Conservation (phyloP, 169 alveolate genomes). For the Plasmodium gallinaceum region DNA sequence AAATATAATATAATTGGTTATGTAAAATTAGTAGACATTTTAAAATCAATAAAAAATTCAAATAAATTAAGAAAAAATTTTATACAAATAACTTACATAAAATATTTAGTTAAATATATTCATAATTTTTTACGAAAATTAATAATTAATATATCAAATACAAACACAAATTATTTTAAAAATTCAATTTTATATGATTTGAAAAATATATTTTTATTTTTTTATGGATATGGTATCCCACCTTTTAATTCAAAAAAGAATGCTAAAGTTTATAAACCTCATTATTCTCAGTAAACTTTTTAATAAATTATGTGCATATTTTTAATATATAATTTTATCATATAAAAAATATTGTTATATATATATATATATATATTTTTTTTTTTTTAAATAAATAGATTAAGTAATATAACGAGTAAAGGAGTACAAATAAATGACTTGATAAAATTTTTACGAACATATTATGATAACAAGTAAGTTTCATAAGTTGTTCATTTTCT, state of each 20-base stretch:
- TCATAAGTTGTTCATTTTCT: not conserved
- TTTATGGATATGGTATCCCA: conserved; percentile 74
- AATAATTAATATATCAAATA: conserved; percentile 30
- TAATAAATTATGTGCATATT: not conserved
- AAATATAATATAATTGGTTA: conserved; percentile 59
- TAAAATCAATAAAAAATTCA: conserved; percentile 9
- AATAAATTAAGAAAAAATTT: conserved; percentile 60
- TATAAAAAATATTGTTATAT: not conserved
- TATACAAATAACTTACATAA: conserved; percentile 54
- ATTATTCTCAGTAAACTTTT: conserved; percentile 26
- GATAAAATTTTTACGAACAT: conserved; percentile 58
- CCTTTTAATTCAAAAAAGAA: conserved; percentile 22
- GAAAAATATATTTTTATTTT: conserved; percentile 52
- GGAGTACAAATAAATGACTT: conserved; percentile 72
- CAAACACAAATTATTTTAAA: conserved; percentile 43
- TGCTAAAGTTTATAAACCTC: conserved; percentile 45
- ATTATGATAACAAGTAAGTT: conserved; percentile 69
- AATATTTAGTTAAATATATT: conserved; percentile 33
- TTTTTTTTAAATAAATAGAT: conserved; percentile 17
- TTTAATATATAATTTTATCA: not conserved
- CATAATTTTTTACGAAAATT: conserved; percentile 32
- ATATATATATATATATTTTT: not conserved
- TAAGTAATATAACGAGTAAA: conserved; percentile 14
- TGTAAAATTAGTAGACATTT: conserved; percentile 23
- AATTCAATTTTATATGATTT: conserved; percentile 49